Conservation (phyloP, 768 basidiomycete species). For the Collybia sordida region DNA sequence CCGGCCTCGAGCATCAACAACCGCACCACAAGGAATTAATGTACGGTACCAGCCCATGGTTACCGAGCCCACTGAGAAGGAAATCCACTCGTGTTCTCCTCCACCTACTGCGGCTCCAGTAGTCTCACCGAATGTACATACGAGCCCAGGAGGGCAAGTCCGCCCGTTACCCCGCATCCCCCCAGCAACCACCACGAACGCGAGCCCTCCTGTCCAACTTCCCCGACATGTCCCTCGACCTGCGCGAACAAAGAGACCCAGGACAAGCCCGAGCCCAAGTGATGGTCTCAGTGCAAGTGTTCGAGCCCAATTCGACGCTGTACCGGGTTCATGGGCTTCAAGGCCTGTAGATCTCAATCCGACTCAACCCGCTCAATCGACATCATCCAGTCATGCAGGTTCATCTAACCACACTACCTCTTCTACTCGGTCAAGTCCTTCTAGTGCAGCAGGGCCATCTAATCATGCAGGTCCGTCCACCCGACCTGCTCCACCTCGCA, state of each 20-base stretch:
- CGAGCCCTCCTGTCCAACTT: conserved; percentile 1
- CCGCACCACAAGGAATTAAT: conserved; percentile 11
- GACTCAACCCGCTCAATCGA: conserved; percentile 6
- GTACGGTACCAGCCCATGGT: conserved; percentile 27
- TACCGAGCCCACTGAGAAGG: conserved; percentile 14
- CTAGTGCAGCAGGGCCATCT: neutral
- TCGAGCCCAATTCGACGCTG: conserved; percentile 14
- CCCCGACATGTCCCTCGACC: conserved; percentile 7
- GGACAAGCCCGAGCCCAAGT: conserved; percentile 19
- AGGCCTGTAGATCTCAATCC: conserved; percentile 23
- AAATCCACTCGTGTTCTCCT: conserved; percentile 4
- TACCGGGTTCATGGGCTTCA: conserved; percentile 21
- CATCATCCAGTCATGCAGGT: neutral
- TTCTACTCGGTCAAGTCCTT: neutral
- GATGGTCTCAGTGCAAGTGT: conserved; percentile 2
- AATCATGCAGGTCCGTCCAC: neutral
- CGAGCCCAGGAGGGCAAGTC: conserved; percentile 2
- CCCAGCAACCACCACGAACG: conserved; percentile 8
- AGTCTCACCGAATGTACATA: neutral
- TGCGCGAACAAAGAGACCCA: conserved; percentile 20
- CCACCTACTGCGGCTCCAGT: conserved; percentile 7
- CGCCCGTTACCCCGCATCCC: conserved; percentile 26
- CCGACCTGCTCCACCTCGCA: conserved; percentile 11
- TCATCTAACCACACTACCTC: neutral
- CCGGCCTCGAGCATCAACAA: conserved; percentile 14